phyloP scores from a whole-genome alignment of 2,329 filamentous ascomycete genomes.

The Hypoxylon sp. region DNA sequence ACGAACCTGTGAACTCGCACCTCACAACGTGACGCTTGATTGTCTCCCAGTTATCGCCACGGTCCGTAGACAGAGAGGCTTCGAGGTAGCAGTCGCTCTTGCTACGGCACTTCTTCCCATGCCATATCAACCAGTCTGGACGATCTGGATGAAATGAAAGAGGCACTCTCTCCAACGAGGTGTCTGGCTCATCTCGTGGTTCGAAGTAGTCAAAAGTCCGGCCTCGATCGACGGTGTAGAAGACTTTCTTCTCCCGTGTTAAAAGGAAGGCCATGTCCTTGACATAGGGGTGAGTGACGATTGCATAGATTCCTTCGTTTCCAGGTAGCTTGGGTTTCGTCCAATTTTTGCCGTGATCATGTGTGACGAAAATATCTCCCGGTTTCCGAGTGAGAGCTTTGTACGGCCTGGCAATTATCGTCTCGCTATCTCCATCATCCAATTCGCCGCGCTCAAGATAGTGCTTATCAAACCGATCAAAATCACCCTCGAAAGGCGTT shows the following conservation, averaged over 20 bases:
- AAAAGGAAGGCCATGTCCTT: constrained; percentile 91
- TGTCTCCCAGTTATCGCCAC: constrained; percentile 83
- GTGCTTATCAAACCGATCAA: constrained; percentile 65
- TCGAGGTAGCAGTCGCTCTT: constrained; percentile 73
- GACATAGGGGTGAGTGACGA: constrained; percentile 83
- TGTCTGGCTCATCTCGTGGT: constrained; percentile 68
- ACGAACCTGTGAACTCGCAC: constrained; percentile 86
- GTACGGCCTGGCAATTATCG: constrained; percentile 67
- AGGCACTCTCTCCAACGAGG: constrained; percentile 56
- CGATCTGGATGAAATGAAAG: constrained; percentile 86
- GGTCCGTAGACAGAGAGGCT: constrained; percentile 82
- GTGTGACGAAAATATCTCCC: constrained; percentile 77
- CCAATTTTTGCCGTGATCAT: constrained; percentile 93
- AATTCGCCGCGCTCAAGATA: constrained; percentile 84
- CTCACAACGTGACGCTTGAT: constrained; percentile 79
- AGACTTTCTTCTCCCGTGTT: constrained; percentile 73
- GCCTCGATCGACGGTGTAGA: constrained; percentile 86
- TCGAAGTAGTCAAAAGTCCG: constrained; percentile 79
- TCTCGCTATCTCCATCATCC: constrained; percentile 77
- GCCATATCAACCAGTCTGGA: constrained; percentile 93
- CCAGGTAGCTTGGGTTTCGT: constrained; percentile 71
- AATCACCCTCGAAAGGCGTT: constrained; percentile 72
- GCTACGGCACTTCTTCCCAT: constrained; percentile 76
- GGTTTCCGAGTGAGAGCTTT: constrained; percentile 61
- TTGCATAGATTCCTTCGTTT: constrained; percentile 74